Conservation (phyloP, 352 stramenopile genomes). For the Achlya hypogyna region DNA sequence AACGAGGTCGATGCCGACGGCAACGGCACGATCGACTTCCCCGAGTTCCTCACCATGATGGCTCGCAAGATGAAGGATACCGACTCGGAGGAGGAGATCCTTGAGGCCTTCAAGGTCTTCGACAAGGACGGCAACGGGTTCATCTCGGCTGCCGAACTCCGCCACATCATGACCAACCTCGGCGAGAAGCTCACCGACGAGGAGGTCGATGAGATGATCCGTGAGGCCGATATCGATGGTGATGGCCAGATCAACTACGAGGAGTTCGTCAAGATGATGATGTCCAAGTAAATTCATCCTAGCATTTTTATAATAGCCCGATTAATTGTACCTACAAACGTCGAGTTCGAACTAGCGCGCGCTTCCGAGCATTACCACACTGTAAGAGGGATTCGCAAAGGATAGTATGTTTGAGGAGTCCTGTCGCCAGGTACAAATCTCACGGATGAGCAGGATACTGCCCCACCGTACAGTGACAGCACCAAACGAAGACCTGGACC, state of each 20-base stretch:
- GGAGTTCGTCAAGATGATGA: conserved; percentile 99
- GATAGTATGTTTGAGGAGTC: too few relatives aligned
- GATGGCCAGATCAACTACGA: conserved; percentile 99
- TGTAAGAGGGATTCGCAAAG: too few relatives aligned
- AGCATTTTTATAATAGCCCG: conserved; percentile 15
- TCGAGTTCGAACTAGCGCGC: not conserved
- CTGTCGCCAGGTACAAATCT: too few relatives aligned
- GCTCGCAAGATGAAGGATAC: conserved; percentile 99
- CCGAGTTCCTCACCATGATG: conserved; percentile 99
- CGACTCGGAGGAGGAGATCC: conserved; percentile 97
- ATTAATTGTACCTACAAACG: not conserved
- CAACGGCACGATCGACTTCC: conserved; percentile 99
- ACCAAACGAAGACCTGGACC: too few relatives aligned
- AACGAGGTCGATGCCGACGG: conserved; percentile 99
- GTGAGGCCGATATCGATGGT: conserved; percentile 97
- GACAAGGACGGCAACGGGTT: conserved; percentile 99
- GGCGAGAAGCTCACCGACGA: conserved; percentile 98
- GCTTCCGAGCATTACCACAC: too few relatives aligned
- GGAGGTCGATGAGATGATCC: conserved; percentile 99
- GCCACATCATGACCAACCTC: conserved; percentile 99
- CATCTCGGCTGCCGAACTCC: conserved; percentile 96
- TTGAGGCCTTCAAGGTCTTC: conserved; percentile 97
- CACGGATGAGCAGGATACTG: too few relatives aligned
- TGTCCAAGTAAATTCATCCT: conserved; percentile 85
- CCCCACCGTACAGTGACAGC: too few relatives aligned